phyloP scores from a whole-genome alignment of 129 eudicot genomes.

The Smallanthus sonchifolius region DNA sequence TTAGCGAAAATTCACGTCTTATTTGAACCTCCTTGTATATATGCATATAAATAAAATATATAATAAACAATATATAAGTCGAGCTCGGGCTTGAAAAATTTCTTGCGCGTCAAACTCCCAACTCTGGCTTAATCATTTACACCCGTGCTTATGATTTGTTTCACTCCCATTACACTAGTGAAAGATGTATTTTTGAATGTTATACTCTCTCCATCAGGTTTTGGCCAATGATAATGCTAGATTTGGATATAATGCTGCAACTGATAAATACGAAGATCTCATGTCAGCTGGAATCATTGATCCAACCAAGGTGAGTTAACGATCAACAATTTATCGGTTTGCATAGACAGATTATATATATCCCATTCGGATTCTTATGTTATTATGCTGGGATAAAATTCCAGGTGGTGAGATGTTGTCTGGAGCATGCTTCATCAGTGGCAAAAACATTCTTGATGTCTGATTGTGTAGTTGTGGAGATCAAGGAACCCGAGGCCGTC shows the following conservation, averaged over 20 bases:
- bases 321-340: not conserved
- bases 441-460: constrained; percentile 94
- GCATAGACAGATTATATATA: not conserved
- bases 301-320: constrained; percentile 72
- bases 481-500: constrained; percentile 75
- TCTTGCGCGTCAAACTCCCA: not conserved
- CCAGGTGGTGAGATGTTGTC: constrained; percentile 90
- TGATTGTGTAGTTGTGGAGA: constrained; percentile 89
- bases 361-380: not conserved
- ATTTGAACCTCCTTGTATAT: too few relatives aligned
- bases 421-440: constrained; percentile 86
- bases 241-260: constrained; percentile 84
- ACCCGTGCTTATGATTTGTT: not conserved
- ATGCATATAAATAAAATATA: not conserved
- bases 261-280: constrained; percentile 74
- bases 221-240: constrained; percentile 48
- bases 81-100: not conserved
- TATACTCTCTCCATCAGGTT: constrained; percentile 29
- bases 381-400: not conserved
- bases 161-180: not conserved
- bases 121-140: not conserved
- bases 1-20: too few relatives aligned
- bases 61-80: not conserved
- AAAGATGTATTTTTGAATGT: not conserved
- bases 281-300: constrained; percentile 92